Base-by-base conservation (phyloP, 768 basidiomycete genomes). In the Postia placenta region DNA sequence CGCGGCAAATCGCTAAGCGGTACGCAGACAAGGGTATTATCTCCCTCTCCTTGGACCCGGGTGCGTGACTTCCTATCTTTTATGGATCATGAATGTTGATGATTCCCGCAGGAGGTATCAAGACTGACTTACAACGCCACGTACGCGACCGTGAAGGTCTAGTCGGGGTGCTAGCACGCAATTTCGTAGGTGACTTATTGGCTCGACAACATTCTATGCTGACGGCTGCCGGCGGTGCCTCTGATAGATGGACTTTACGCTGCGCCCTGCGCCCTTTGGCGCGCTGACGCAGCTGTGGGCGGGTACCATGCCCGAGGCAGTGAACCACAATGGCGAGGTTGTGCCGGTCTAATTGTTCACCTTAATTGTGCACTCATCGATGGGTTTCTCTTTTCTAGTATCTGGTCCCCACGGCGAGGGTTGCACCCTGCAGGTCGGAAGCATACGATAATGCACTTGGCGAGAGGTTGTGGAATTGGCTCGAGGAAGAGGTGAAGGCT, bases 11-110 rank as follows among this genome's bases (percentile, higher is more conserved):
- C 11, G 74, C 74, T 15, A 63, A 73, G 50, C 68, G 74, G 47
- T 74, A 76, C 53, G 71, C 63, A 17, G 57, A 74, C 50, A 70
- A 73, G 5, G 55, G 56, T 33, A 71, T 82, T 46, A 64, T 80
- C 0, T 72, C 73, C 17, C 44, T 55, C 25, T 62, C 74, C 5
- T 55, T 78, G 25, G 69, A 80, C 49, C 78, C 80, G 2, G 78
- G 79, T 61, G 40, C 50, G 51, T 40, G 6, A 11, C 11, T 47
- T 11, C 19, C 9, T 42, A 27, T 11, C 15, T n/a, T 15, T 9
- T 20, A 5, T 5, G 14, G n/a, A n/a, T n/a, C n/a, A 25, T 26
- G 43, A 4, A 11, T 27, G 6, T 17, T n/a, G 14, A 11, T 28
- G 24, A 12, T n/a, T 26, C 43, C 11, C 15, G 23, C 66, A 57